Evolutionary conservation across 2,329 filamentous ascomycete species (phyloP), one percentile per base, ranked within the genome.

Genomic region (Ambrosiella xylebori): DNA sequence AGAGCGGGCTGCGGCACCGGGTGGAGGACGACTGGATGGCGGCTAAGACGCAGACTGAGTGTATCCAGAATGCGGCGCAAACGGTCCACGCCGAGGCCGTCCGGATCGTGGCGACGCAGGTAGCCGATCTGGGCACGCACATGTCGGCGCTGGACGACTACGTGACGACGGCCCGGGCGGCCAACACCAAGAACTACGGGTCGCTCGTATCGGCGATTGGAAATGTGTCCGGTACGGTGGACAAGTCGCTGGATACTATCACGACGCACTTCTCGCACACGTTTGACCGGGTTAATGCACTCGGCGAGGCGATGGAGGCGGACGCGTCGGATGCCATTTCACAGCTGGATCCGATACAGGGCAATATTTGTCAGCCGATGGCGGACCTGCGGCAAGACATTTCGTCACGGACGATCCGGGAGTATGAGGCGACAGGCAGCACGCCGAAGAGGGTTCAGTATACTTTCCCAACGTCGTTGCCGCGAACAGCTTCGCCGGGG

Each of bases 61-160:
- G 85, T 5, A 91, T 98, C 64, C 87, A 91, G 64, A 77, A 79
- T 7, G 86, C 86, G 0, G 90, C 91, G 0, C 85, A 86, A 64
- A 87, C 87, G 1, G 89, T 97, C 1, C 90, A 98, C 64, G 85
- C 86, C 39, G 86, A 95, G 70, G 96, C 91, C 0, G 81, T 95
- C 37, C 84, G 84, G 6, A 91, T 94, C 59, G 90, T 97, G 11
- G 86, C 91, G 65, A 84, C 86, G 59, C 93, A 98, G 71, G 86
- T 94, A 72, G 78, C 80, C 58, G 87, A 95, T 63, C 85, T 98
- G 66, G 84, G 86, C 61, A 78, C 76, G n/a, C 88, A 97, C 69
- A 90, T 98, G 79, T 80, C 83, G 59, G 86, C 88, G 1, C 77
- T 98, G 7, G 91, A 97, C 65, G 87, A 91, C 63, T 95, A 96